A percentile compares a stretch with the other conserved stretches of the same genome.
These are phyloP conservation scores for Beauveria pseudobassiana DNA, from an alignment of 2,329 filamentous ascomycete genomes.

Conservation along the genomic window DNA sequence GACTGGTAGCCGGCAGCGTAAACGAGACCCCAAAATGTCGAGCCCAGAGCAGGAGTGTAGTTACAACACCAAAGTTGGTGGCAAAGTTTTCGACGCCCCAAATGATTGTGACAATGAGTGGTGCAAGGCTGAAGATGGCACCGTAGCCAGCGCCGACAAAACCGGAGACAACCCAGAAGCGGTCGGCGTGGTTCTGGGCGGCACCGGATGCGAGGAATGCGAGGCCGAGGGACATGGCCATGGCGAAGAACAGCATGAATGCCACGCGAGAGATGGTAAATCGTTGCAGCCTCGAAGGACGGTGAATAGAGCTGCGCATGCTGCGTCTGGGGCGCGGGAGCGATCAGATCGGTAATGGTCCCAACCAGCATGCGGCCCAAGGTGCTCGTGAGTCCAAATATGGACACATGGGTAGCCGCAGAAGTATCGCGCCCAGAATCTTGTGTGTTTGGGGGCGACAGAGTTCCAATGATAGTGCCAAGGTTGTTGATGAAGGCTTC, in stretches of 20 bases:
- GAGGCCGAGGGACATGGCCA: constrained; percentile 69
- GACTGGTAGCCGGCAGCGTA: constrained; percentile 76
- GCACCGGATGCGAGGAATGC: constrained; percentile 68
- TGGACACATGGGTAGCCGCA: constrained; percentile 82
- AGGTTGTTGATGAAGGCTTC: constrained; percentile 98
- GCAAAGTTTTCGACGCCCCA: constrained; percentile 99
- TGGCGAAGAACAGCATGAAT: constrained; percentile 69
- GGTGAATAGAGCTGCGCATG: constrained; percentile 40
- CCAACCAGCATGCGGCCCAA: constrained; percentile 85
- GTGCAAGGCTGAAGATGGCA: constrained; percentile 79
- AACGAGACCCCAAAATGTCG: constrained; percentile 83
- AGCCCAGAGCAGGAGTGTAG: constrained; percentile 80
- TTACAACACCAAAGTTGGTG: constrained; percentile 94
- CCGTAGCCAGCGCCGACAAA: constrained; percentile 89
- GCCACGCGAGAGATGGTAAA: constrained; percentile 67
- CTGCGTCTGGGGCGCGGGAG: constrained; percentile 56
- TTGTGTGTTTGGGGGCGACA: constrained; percentile 54
- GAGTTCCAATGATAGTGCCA: constrained; percentile 83
- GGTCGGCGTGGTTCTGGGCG: constrained; percentile 64
- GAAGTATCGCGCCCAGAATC: constrained; percentile 43
- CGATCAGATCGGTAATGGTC: constrained; percentile 79
- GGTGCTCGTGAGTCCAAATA: constrained; percentile 85
- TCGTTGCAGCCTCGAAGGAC: constrained; percentile 23
- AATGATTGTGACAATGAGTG: constrained; percentile 91
- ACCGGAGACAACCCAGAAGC: constrained; percentile 80